Percentiles rank a stretch among this genome's conserved stretches.
Evolutionary conservation across 805 yeast genomes (phyloP).

Genomic region (Suhomyces sp.): DNA sequence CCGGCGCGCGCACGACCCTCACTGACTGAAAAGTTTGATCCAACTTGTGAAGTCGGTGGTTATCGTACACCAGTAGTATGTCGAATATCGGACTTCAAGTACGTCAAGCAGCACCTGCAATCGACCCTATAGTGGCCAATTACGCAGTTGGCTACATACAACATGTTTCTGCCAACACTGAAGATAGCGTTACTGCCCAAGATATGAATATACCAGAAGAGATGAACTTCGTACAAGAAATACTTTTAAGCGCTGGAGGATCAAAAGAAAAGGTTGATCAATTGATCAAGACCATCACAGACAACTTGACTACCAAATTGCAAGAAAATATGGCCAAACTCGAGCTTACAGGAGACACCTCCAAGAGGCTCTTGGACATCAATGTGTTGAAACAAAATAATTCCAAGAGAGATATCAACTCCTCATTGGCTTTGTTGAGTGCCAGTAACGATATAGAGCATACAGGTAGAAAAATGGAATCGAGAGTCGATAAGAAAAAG

Average conservation of each 20-base stretch:
- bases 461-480: conserved; percentile 86
- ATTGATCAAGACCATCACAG: conserved; percentile 46
- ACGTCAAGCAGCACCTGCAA: conserved; percentile 79
- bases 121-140: conserved; percentile 84
- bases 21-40: background rate
- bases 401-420: conserved; percentile 66
- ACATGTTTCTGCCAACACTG: conserved; percentile 72
- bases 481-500: conserved; percentile 93
- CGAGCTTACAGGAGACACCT: conserved; percentile 79
- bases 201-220: conserved; percentile 67
- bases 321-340: conserved; percentile 68
- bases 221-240: conserved; percentile 58
- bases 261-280: conserved; percentile 49
- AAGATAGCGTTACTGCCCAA: conserved; percentile 78
- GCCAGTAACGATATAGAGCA: conserved; percentile 85
- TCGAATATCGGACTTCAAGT: conserved; percentile 53
- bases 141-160: conserved; percentile 91
- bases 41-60: background rate
- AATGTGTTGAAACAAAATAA: conserved; percentile 58
- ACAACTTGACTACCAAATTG: conserved; percentile 50
- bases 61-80: conserved; percentile 19
- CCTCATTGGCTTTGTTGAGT: conserved; percentile 73
- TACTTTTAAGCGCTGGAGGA: conserved; percentile 85
- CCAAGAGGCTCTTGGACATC: conserved; percentile 79
- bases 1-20: background rate